phyloP scores from a whole-genome alignment of 805 yeast species.

The Monosporozyma aquatica region DNA sequence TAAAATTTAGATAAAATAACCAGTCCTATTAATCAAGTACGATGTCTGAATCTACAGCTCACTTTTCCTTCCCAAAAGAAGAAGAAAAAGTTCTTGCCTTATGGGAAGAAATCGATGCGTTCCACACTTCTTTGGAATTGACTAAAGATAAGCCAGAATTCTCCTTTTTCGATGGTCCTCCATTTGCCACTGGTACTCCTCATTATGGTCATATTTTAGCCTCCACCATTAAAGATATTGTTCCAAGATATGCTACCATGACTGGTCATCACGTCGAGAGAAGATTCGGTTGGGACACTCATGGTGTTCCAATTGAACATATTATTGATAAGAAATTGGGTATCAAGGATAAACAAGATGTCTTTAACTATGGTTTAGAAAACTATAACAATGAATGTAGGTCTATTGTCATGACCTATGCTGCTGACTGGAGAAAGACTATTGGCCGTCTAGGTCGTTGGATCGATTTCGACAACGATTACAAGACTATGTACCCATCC shows the following conservation, averaged over 20 bases:
- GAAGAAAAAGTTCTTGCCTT: conserved; percentile 72
- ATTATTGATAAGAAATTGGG: conserved; percentile 97
- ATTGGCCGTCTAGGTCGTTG: conserved; percentile 95
- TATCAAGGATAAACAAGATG: conserved; percentile 89
- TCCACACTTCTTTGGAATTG: conserved; percentile 72
- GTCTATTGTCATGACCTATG: conserved; percentile 94
- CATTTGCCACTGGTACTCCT: conserved; percentile 98
- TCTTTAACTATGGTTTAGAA: conserved; percentile 85
- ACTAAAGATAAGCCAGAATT: conserved; percentile 81
- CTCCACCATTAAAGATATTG: conserved; percentile 93
- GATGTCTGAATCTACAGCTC: conserved; percentile 32
- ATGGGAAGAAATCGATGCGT: conserved; percentile 94
- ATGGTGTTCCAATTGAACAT: conserved; percentile 97
- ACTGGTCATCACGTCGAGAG: conserved; percentile 93
- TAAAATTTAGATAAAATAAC: neutral
- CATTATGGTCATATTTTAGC: conserved; percentile 97
- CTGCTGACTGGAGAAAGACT: conserved; percentile 88
- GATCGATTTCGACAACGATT: conserved; percentile 98
- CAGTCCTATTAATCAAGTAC: neutral
- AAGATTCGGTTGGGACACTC: conserved; percentile 99
- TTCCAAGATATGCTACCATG: conserved; percentile 97
- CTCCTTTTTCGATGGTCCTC: conserved; percentile 97
- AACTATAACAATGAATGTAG: conserved; percentile 93
- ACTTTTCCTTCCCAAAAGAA: conserved; percentile 75
- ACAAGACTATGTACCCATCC: conserved; percentile 89